Evolutionary conservation across 306 rosid species (phyloP), one percentile per base, ranked within the genome.

Genomic region (Geum urbanum): DNA sequence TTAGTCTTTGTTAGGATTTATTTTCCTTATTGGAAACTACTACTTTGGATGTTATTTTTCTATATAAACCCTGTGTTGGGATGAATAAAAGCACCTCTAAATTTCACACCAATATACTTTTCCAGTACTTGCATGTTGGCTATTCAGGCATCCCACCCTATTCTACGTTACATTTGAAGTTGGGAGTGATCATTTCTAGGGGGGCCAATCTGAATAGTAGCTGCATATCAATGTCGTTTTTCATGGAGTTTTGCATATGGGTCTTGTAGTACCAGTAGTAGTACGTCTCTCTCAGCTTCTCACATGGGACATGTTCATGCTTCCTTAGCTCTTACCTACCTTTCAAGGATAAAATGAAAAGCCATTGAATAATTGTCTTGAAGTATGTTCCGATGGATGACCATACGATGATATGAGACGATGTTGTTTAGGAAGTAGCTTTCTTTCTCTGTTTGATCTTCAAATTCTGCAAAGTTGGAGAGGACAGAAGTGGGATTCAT

Each of bases 181-280:
- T 19, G 61, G 59, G 56, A 64, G 41, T 39, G 52, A 74, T 55
- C 35, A 57, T 49, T 2, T 50, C 60, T 51, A 59, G 70, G 79
- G 66, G 77, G 79, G 39, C 69, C 76, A 65, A 37, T 46, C 51
- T 24, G 57, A 54, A 49, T 69, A 24, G 61, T 47, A 35, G 40
- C 50, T 54, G 35, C 19, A 69, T 12, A 61, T 57, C 60, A 15
- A 51, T 39, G 35, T 41, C 68, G 47, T 69, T 59, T 63, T 49
- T 56, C 67, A 19, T 8, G 14, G 41, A 13, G 32, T 22, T 19
- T 19, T 54, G 44, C 9, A 4, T 69, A 46, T 59, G 68, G 59
- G 32, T 67, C 75, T 67, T 3, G 44, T n/a, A 7, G n/a, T 49
- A 27, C 7, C 55, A 22, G 52, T 22, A 5, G 52, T 22, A 5